A percentile compares a stretch with the other conserved stretches of the same genome.
These are phyloP conservation scores for Cyclotella distinguenda DNA, from an alignment of 108 stramenopile species.

Conservation along the genomic window DNA sequence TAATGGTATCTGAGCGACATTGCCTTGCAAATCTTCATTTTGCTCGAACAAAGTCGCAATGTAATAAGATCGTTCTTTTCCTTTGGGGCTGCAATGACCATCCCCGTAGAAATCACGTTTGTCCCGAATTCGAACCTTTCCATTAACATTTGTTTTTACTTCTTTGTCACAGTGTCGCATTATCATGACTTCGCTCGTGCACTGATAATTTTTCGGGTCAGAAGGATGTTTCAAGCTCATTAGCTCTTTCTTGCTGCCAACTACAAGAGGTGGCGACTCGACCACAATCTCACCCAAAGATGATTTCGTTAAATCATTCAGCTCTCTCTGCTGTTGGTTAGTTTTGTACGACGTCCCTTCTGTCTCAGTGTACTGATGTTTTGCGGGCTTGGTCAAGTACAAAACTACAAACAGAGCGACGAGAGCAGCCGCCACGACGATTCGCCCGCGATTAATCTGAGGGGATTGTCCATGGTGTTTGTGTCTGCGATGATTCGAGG, in stretches of 20 bases:
- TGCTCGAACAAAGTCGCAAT: constrained; percentile 43
- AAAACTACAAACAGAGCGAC: neutral
- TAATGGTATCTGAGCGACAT: too few species aligned
- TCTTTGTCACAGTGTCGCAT: constrained; percentile 47
- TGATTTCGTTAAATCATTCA: constrained; percentile 8
- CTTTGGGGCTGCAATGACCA: constrained; percentile 34
- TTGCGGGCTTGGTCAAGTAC: neutral
- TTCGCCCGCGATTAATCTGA: neutral
- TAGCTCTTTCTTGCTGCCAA: neutral
- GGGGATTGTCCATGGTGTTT: neutral
- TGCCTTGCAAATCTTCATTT: constrained; percentile 14
- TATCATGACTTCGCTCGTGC: constrained; percentile 37
- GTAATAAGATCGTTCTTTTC: constrained; percentile 31
- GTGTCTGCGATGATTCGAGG: neutral
- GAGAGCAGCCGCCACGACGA: constrained; percentile 9
- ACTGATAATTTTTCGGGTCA: constrained; percentile 5
- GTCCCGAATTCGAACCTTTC: constrained; percentile 6
- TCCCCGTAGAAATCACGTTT: constrained; percentile 23
- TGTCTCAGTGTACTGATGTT: neutral
- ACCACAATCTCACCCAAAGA: neutral
- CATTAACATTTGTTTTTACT: constrained; percentile 6
- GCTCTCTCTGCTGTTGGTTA: neutral
- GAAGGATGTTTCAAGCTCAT: neutral
- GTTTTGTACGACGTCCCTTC: constrained; percentile 1
- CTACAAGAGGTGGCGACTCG: neutral